Base-by-base conservation (phyloP, 345 rosid genomes). In the Pugionium cornutum region DNA sequence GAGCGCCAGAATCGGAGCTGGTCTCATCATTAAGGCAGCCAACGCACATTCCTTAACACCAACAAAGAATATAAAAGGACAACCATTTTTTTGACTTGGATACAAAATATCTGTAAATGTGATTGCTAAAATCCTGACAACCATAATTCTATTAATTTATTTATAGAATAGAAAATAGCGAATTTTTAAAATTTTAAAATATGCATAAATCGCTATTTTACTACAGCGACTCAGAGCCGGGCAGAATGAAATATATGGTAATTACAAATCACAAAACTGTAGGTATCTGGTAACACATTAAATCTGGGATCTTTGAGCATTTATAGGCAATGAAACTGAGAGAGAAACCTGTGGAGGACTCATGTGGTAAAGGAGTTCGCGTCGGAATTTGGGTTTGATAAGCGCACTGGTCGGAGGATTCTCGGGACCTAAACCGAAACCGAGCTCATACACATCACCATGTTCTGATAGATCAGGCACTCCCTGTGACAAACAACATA, bases 361-460 rank as follows among this genome's bases (percentile, higher is more conserved):
- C 88, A 82, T 68, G 8, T 83, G 95, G 70, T 81, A 89, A 8
- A 76, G 31, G 67, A 92, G 81, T 52, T 81, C 49, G 64, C 91
- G 81, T 37, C 80, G 87, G 58, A 78, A 80, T 33, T 83, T 77
- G 27, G 73, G 76, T 80, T 83, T 88, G 59, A 92, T 29, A 49
- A 81, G 26, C 26, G 87, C 89, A 73, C 81, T 81, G 0, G 98
- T 92, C 9, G 98, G 98, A 65, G 96, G 89, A 4, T 84, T 68
- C 44, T 81, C 85, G 4, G 66, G 18, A 56, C 98, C 98, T 51
- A 79, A 61, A 9, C 94, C 98, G 46, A 83, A 92, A 9, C 78
- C 85, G 0, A 84, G 49, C 45, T 92, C 84, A 62, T 82, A 79
- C 9, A 86, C 89, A 25, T 91, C 88, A 6, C 97, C 97, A 40